phyloP scores from a whole-genome alignment of 2,329 filamentous ascomycete species.

The Xylariaceae sp. region DNA sequence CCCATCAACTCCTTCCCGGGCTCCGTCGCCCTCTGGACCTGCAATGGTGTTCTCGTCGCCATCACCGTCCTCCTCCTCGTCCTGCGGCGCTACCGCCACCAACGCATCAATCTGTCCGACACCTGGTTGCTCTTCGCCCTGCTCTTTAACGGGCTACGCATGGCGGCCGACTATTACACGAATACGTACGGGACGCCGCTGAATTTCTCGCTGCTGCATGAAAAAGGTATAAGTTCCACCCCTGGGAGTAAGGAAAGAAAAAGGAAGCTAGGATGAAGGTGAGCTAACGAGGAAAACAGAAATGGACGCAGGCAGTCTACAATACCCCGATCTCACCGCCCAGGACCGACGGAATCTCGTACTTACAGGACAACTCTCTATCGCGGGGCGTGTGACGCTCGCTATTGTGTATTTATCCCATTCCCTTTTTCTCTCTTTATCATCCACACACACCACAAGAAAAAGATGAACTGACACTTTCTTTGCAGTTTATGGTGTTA shows the following conservation, averaged over 20 bases:
- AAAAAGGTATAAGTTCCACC: neutral
- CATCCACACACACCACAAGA: neutral
- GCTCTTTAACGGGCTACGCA: constrained; percentile 7
- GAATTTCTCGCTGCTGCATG: neutral
- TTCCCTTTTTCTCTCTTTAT: too few relatives aligned
- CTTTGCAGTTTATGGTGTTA: constrained; percentile 17
- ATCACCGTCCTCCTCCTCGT: constrained; percentile 12
- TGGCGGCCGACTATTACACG: constrained; percentile 8
- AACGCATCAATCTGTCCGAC: neutral
- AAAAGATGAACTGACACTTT: neutral
- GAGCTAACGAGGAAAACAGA: too few relatives aligned
- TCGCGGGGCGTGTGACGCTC: constrained; percentile 9
- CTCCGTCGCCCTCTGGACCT: constrained; percentile 11
- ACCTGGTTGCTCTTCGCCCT: constrained; percentile 6
- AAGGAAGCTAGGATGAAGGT: too few relatives aligned
- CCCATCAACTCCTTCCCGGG: neutral
- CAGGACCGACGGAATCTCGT: constrained; percentile 1
- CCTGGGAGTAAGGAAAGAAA: too few relatives aligned
- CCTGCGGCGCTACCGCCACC: constrained; percentile 7
- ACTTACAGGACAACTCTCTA: constrained; percentile 10
- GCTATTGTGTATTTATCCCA: constrained; percentile 11
- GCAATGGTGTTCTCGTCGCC: constrained; percentile 1
- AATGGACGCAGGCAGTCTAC: too few relatives aligned
- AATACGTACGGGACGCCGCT: constrained; percentile 12
- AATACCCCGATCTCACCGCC: too few relatives aligned